Percentiles rank a stretch among this genome's conserved stretches.
phyloP scores from a whole-genome alignment of 176 grass and related monocot species.

The Sorghum bicolor region Sorghum_bicolor_NCBIv3 NC_012879.2:59671501-59672000 shows the following conservation, averaged over 20 bases:
- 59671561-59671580: conserved; percentile 34
- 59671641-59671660: not conserved
- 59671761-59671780: not conserved
- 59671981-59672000: not conserved
- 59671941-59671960: conserved; percentile 12
- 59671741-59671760: not conserved
- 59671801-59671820: not conserved
- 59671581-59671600: conserved; percentile 19
- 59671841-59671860: too few relatives aligned
- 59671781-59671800: conserved; percentile 31
- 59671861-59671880: not conserved
- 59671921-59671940: not conserved
- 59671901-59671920: not conserved
- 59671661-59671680: not conserved
- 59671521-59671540: too few relatives aligned
- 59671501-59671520: not conserved
- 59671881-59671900: not conserved
- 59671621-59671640: conserved; percentile 7
- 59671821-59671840: not conserved
- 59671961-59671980: conserved; percentile 19
- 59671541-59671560: not conserved
- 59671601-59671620: not conserved
- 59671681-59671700: not conserved
- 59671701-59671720: conserved; percentile 31
- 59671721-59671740: not conserved